Evolutionary conservation across 2,329 filamentous ascomycete species (phyloP).

Genomic region (Aspergillus uvarum): DNA sequence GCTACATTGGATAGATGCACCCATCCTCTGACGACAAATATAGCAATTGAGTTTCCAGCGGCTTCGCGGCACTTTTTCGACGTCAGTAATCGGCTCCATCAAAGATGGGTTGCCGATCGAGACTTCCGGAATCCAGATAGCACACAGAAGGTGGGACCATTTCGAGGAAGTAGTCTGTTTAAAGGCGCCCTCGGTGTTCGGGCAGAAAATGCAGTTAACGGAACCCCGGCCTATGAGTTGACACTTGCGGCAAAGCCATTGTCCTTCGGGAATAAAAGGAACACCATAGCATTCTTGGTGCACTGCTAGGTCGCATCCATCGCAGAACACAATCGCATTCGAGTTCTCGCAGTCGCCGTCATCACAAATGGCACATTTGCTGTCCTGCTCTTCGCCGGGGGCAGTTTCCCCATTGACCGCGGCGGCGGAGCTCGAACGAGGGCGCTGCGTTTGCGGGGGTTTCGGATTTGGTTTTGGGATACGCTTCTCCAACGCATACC

Average conservation of each 20-base stretch:
- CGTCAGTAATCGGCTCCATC: constrained; percentile 97
- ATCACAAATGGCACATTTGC: constrained; percentile 95
- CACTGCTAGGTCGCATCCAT: constrained; percentile 94
- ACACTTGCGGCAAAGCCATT: constrained; percentile 97
- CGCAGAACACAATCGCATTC: constrained; percentile 98
- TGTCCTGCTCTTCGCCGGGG: constrained; percentile 88
- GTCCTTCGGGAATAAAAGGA: constrained; percentile 96
- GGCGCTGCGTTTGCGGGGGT: constrained; percentile 88
- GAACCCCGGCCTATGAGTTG: constrained; percentile 90
- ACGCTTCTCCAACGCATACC: constrained; percentile 91
- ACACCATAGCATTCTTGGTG: constrained; percentile 99
- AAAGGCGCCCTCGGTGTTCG: constrained; percentile 95
- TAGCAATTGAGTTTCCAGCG: constrained; percentile 94
- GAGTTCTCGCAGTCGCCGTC: constrained; percentile 99
- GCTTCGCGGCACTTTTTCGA: constrained; percentile 93
- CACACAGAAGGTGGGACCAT: constrained; percentile 94
- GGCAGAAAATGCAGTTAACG: constrained; percentile 96
- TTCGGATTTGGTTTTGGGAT: constrained; percentile 98
- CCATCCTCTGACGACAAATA: constrained; percentile 96
- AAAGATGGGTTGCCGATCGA: constrained; percentile 93
- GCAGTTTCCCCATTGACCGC: constrained; percentile 92
- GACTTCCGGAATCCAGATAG: constrained; percentile 98
- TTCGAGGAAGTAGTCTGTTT: constrained; percentile 96
- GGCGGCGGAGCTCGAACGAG: constrained; percentile 87
- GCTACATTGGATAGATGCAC: constrained; percentile 95